A percentile compares a stretch with the other conserved stretches of the same genome.
These are phyloP conservation scores for Claviceps spartinae DNA, from an alignment of 2,329 filamentous ascomycete genomes.

Conservation along the genomic window DNA sequence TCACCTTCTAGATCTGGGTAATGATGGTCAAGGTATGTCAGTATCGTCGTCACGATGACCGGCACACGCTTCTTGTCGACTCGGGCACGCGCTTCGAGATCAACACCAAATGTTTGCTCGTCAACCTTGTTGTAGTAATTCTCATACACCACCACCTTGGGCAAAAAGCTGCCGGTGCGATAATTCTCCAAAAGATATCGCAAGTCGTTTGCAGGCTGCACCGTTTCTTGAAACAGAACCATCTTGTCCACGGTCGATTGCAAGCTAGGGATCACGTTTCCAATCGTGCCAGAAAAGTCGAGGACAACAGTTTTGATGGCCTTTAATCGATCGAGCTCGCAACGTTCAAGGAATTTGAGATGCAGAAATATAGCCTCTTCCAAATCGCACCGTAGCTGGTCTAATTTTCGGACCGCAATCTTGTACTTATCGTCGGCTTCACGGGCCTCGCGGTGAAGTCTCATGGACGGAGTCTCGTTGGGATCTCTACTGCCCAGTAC, in stretches of 20 bases:
- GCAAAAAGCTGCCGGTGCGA: conserved; percentile 82
- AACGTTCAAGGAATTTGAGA: conserved; percentile 91
- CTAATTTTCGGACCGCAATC: conserved; percentile 67
- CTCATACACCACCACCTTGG: conserved; percentile 85
- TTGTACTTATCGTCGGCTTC: conserved; percentile 95
- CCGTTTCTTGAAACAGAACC: conserved; percentile 97
- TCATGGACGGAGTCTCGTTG: conserved; percentile 85
- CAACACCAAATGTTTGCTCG: conserved; percentile 94
- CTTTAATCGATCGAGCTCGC: conserved; percentile 88
- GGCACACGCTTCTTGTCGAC: conserved; percentile 94
- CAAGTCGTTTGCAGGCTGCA: conserved; percentile 83
- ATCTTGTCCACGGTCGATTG: conserved; percentile 96
- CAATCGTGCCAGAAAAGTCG: conserved; percentile 92
- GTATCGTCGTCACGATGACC: conserved; percentile 76
- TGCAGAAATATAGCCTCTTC: conserved; percentile 91
- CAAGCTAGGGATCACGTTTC: conserved; percentile 92
- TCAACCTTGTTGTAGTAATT: conserved; percentile 99
- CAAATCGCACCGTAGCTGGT: conserved; percentile 82
- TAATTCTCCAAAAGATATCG: conserved; percentile 95
- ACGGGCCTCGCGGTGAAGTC: conserved; percentile 71
- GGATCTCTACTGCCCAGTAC: conserved; percentile 69
- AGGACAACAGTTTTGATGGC: conserved; percentile 96
- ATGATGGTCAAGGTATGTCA: conserved; percentile 91
- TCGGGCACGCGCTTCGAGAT: conserved; percentile 86
- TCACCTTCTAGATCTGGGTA: conserved; percentile 97